phyloP scores from a whole-genome alignment of 2,329 filamentous ascomycete genomes.

The Magnaporthiopsis rhizophila region DNA sequence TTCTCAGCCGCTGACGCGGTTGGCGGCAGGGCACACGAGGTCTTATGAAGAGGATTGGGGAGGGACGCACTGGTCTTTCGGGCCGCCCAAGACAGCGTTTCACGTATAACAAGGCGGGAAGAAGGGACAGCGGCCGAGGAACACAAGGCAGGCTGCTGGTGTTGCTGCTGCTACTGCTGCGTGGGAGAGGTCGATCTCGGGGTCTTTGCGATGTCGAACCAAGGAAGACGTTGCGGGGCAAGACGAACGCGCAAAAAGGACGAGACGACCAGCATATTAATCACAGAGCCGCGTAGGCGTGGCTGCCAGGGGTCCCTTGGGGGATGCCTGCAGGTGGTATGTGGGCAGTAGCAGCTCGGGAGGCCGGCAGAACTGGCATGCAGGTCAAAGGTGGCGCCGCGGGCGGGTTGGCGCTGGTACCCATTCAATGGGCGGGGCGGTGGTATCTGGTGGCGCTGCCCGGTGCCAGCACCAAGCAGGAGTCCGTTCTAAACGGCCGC shows the following conservation, averaged over 20 bases:
- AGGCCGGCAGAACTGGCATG: background rate
- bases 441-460: too few relatives aligned
- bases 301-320: background rate
- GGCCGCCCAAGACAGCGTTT: background rate
- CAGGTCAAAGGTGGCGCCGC: background rate
- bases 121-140: background rate
- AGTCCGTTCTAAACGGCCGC: too few relatives aligned
- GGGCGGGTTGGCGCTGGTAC: background rate
- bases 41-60: background rate
- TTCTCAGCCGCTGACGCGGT: slow-evolving; percentile 2
- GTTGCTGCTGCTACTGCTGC: too few relatives aligned
- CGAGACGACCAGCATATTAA: background rate
- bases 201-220: background rate
- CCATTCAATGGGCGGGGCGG: too few relatives aligned
- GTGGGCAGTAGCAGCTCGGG: background rate
- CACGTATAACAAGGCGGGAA: background rate
- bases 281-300: background rate
- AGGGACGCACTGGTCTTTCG: background rate
- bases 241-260: background rate
- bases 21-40: background rate
- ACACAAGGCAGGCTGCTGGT: too few relatives aligned
- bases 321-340: background rate
- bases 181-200: background rate
- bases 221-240: background rate
- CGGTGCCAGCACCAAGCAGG: too few relatives aligned